A percentile compares a stretch with the other conserved stretches of the same genome.
Evolutionary conservation across 202 grass and related monocot genomes (phyloP).

Genomic region (Bolboschoenoplectus hybrid): DNA sequence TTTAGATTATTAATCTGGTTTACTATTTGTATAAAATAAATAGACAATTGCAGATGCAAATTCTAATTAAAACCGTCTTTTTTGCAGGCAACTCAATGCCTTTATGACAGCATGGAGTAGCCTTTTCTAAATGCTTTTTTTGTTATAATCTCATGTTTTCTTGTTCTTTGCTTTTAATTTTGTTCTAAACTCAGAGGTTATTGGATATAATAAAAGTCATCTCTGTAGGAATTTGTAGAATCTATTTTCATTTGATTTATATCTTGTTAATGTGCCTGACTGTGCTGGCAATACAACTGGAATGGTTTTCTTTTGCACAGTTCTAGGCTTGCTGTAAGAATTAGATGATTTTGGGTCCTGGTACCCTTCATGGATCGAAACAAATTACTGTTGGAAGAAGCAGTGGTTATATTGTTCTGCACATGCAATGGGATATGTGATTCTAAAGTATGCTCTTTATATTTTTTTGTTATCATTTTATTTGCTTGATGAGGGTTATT

Average conservation of each 20-base stretch:
- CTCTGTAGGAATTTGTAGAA: neutral
- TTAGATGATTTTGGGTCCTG: slow-evolving; percentile 11
- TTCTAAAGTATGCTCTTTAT: neutral
- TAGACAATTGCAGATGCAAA: slow-evolving; percentile 22
- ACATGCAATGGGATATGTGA: neutral
- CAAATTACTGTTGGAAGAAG: neutral
- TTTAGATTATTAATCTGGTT: neutral
- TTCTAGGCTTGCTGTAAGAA: slow-evolving; percentile 19
- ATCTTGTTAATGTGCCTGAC: neutral
- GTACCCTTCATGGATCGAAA: neutral
- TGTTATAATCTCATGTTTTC: slow-evolving; percentile 31
- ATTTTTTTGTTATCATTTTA: neutral
- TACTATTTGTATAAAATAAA: slow-evolving; percentile 2
- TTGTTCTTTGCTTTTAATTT: slow-evolving; percentile 10
- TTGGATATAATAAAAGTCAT: slow-evolving; percentile 21
- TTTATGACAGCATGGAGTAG: slow-evolving; percentile 57
- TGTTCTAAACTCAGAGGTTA: slow-evolving; percentile 7
- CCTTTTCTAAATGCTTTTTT: neutral
- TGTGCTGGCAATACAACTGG: neutral
- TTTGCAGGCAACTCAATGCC: slow-evolving; percentile 72
- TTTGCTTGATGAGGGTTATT: neutral
- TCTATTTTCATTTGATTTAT: neutral
- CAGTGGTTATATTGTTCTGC: neutral
- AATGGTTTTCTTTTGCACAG: neutral
- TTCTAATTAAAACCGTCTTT: neutral